Evolutionary conservation across 2,329 filamentous ascomycete species (phyloP).

Genomic region (Aspergillus unguis): DNA sequence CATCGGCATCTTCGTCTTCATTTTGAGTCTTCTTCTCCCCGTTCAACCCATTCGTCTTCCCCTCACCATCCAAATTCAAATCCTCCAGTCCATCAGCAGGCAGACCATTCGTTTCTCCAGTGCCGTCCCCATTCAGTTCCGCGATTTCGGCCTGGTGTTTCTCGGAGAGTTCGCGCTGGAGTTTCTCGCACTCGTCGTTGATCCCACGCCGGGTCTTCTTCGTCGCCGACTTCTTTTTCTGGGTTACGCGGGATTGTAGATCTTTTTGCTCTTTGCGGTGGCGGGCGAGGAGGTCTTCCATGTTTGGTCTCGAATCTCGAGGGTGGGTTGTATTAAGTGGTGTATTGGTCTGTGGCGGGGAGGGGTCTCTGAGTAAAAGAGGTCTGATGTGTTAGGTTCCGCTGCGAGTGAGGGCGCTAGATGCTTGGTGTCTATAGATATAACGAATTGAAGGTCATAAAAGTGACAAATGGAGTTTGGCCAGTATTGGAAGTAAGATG

Average conservation of each 20-base stretch:
- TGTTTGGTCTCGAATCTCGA: not conserved
- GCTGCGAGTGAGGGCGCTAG: too few species aligned
- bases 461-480: not conserved
- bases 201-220: slow-evolving; percentile 73
- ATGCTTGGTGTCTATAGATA: not conserved
- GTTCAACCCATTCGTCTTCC: not conserved
- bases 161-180: slow-evolving; percentile 56
- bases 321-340: not conserved
- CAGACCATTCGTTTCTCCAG: slow-evolving; percentile 9
- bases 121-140: slow-evolving; percentile 39
- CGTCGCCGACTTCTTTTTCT: slow-evolving; percentile 94
- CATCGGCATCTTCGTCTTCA: not conserved
- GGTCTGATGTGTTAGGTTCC: too few species aligned
- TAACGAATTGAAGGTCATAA: not conserved
- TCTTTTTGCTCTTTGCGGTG: slow-evolving; percentile 89
- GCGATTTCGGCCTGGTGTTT: slow-evolving; percentile 52
- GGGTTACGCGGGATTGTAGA: slow-evolving; percentile 77
- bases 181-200: slow-evolving; percentile 60
- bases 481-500: not conserved
- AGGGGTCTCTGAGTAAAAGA: too few species aligned
- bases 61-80: slow-evolving; percentile 30
- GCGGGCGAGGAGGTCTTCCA: slow-evolving; percentile 73
- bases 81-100: slow-evolving; percentile 29
- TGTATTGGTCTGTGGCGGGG: not conserved
- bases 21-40: not conserved